Conservation (phyloP, 805 yeast genomes). For the Metschnikowia matae region DNA sequence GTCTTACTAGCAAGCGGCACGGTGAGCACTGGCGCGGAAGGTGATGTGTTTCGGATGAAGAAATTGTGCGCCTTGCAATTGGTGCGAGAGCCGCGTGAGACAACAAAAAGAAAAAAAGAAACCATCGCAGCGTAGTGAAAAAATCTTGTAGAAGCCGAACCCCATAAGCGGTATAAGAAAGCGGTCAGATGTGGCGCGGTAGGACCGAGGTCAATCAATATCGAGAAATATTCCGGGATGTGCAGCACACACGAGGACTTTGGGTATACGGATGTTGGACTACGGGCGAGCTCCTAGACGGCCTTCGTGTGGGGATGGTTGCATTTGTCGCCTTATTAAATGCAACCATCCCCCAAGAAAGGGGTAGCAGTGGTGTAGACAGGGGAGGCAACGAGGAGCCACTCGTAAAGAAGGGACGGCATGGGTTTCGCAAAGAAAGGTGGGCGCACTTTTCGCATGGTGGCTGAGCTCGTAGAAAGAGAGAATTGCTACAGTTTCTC, state of each 20-base stretch:
- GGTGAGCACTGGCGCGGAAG: constrained; percentile 2
- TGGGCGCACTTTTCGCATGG: not conserved
- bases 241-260: not conserved
- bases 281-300: not conserved
- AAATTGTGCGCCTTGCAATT: constrained; percentile 3
- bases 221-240: not conserved
- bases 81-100: constrained; percentile 3
- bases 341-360: not conserved
- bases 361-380: not conserved
- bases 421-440: not conserved
- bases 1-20: not conserved
- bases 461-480: not conserved
- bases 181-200: not conserved
- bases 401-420: too few relatives aligned
- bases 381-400: too few relatives aligned
- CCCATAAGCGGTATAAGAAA: not conserved
- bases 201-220: not conserved
- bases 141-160: not conserved
- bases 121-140: not conserved
- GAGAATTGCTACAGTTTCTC: not conserved
- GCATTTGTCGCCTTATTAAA: not conserved
- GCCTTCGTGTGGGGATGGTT: not conserved
- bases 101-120: not conserved
- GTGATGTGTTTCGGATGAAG: not conserved
- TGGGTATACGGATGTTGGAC: not conserved